Base-by-base conservation (phyloP, 345 rosid species). In the Cardamine chenopodiifolia region DNA sequence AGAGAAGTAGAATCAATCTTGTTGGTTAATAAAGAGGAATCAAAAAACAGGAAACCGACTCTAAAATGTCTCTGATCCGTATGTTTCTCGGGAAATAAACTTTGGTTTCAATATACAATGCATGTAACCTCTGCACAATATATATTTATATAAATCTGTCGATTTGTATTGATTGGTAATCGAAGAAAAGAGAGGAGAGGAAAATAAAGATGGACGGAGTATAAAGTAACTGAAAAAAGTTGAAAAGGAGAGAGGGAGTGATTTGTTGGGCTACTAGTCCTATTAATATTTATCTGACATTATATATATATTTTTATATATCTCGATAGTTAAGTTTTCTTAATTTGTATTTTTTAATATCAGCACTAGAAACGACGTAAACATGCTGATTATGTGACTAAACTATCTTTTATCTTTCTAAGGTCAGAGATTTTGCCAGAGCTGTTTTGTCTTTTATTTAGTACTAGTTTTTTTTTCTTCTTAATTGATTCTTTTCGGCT, bases 331-430 rank as follows among this genome's bases (percentile, higher is more conserved):
- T 71, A 47, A 49, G 7, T 70, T 32, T 61, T 28, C 10, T 50
- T 48, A 29, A 59, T 48, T 31, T 31, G 18, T 12, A 2, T 18
- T 13, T 13, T 58, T 49, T 61, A 55, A 26, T 29, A 49, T 59
- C 26, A 23, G 25, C 62, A 68, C 60, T 75, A 48, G 83, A 79
- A 85, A 79, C 85, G 83, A 86, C 88, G 94, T 86, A 85, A 83
- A 76, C 97, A 89, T 89, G 96, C 94, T 88, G 87, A 87, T 87
- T 87, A 85, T 87, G 89, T 88, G 94, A 88, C 90, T 83, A 82
- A 86, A 86, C 91, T 75, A 86, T 85, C 73, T 78, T 78, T 71
- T 77, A 48, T 57, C 56, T 71, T 71, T 71, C 81, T 72, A 83
- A 85, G 91, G 91, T 88, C 94, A 91, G 98, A 90, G 89, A 78